Base-by-base conservation (phyloP, 176 grass and related monocot genomes). In the Musa itinerans region DNA sequence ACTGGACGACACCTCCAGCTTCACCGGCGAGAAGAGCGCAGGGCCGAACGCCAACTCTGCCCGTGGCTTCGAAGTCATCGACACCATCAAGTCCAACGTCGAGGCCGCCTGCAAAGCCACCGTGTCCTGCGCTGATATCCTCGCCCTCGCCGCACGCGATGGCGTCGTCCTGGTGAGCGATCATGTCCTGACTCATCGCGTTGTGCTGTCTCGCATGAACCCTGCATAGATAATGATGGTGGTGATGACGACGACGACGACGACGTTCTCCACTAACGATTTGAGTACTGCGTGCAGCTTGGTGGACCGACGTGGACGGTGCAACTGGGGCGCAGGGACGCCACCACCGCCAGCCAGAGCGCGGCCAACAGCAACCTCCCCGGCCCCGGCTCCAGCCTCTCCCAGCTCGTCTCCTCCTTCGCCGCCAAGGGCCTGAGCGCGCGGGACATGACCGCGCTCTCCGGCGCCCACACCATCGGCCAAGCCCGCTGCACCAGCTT, bases 21-120 rank as follows among this genome's bases (percentile, higher is more conserved):
- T 92, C 84, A 79, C 80, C 2, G 92, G 92, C 0, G 92, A 96
- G 86, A 96, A 92, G 84, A 85, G 74, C 65, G 84, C 92, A 0
- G 53, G 27, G 5, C 86, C 89, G 8, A 96, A 96, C 53, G 82
- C 62, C 21, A 74, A 80, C 84, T 92, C 89, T 2, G 55, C 78
- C 5, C 89, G 92, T 8, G 89, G 89, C 0, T 96, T 77, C 76
- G 86, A 96, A 29, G 82, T 96, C 71, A 78, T 96, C 65, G 89
- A 96, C 59, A 62, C 61, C 71, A 92, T 96, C 66, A 92, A 92
- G 81, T 2, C 72, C 7, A 74, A 72, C 52, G 84, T 92, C 3
- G 92, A 96, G 76, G 89, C 65, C 10, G 63, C 86, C 61, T 96
- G 92, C 82, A 61, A 63, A 23, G 84, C 75, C 26, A 48, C n/a